phyloP scores from a whole-genome alignment of 768 basidiomycete species.

The Lactarius hengduanensis region DNA sequence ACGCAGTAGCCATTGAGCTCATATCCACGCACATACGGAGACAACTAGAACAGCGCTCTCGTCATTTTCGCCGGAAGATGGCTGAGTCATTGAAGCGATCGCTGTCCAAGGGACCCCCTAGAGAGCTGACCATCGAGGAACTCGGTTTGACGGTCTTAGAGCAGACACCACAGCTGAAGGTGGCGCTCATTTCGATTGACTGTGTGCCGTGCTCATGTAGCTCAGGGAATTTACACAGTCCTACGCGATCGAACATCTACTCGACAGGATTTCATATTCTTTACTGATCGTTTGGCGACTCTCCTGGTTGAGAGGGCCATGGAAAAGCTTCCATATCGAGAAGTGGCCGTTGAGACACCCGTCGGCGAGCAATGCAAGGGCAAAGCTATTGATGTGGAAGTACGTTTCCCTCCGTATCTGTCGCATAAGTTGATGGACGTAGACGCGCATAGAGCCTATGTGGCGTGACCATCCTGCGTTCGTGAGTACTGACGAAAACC shows the following conservation, averaged over 20 bases:
- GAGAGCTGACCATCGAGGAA: conserved; percentile 38
- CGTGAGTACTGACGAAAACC: conserved; percentile 47
- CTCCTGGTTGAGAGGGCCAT: conserved; percentile 82
- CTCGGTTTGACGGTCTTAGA: conserved; percentile 63
- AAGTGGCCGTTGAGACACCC: conserved; percentile 66
- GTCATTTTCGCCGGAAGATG: conserved; percentile 71
- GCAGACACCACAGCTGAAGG: conserved; percentile 78
- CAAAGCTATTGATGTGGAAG: conserved; percentile 59
- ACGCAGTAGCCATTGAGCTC: conserved; percentile 87
- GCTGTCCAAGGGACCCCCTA: conserved; percentile 28
- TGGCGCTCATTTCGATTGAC: conserved; percentile 35
- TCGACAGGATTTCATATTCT: conserved; percentile 90
- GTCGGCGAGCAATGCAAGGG: conserved; percentile 56
- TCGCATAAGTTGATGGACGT: not conserved
- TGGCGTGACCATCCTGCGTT: conserved; percentile 86
- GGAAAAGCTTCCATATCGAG: conserved; percentile 71
- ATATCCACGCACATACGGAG: conserved; percentile 88
- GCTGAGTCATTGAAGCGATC: conserved; percentile 40
- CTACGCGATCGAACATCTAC: conserved; percentile 69
- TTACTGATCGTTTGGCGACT: conserved; percentile 82
- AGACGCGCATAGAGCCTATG: conserved; percentile 58
- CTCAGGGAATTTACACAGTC: conserved; percentile 86
- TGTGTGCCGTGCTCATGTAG: conserved; percentile 1
- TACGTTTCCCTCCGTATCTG: conserved; percentile 32
- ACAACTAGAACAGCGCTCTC: conserved; percentile 76